Evolutionary conservation across 306 rosid genomes (phyloP).

Genomic region (Prunus mira): DNA sequence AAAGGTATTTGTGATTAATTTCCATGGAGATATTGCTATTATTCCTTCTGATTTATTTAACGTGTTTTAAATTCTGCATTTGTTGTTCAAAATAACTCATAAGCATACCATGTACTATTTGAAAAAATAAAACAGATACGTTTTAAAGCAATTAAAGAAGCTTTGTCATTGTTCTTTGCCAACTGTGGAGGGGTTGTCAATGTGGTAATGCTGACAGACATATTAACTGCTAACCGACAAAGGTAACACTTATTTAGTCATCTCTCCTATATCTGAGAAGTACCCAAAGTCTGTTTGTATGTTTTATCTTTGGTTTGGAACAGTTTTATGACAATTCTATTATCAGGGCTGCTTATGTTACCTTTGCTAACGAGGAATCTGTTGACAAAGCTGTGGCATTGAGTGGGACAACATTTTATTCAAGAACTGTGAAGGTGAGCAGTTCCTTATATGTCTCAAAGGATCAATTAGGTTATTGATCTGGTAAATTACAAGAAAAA

Average conservation of each 20-base stretch:
- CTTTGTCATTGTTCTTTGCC: slow-evolving; percentile 21
- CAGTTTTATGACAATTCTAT: not conserved
- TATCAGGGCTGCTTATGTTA: slow-evolving; percentile 26
- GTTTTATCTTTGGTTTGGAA: not conserved
- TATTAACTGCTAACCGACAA: slow-evolving; percentile 17
- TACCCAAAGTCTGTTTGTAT: not conserved
- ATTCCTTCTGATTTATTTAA: not conserved
- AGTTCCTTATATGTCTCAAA: not conserved
- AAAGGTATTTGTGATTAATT: not conserved
- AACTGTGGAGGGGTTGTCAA: slow-evolving; percentile 25
- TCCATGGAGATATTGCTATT: not conserved
- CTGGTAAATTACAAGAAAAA: too few species aligned
- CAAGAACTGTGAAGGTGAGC: slow-evolving; percentile 26
- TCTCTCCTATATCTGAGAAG: not conserved
- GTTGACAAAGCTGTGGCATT: slow-evolving; percentile 24
- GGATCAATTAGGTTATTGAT: not conserved
- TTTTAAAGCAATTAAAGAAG: slow-evolving; percentile 28
- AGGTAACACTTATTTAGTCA: slow-evolving; percentile 17
- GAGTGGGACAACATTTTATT: slow-evolving; percentile 22
- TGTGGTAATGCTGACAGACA: slow-evolving; percentile 11
- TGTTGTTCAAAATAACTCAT: not conserved
- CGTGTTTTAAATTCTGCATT: not conserved
- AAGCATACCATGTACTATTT: not conserved
- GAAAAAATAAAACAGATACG: slow-evolving; percentile 15
- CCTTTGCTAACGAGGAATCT: slow-evolving; percentile 28